These are phyloP conservation scores for Monosporascus sp. DNA, from an alignment of 2,329 filamentous ascomycete genomes.

Conservation along the genomic window DNA sequence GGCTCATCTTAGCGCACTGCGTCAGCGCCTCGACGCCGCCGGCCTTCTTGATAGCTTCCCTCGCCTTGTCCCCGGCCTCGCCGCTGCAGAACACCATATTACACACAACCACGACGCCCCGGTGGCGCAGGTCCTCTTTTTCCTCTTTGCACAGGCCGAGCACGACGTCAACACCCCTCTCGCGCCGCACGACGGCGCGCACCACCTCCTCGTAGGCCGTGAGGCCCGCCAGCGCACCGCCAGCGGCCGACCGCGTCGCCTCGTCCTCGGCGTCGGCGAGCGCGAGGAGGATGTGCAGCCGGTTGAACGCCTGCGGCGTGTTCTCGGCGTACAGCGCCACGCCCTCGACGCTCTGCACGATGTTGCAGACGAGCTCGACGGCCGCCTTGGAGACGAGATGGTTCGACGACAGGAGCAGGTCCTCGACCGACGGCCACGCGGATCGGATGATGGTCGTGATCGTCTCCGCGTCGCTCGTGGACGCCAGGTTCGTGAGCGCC, in stretches of 20 bases:
- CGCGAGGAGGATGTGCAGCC: slow-evolving; percentile 79
- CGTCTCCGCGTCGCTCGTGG: slow-evolving; percentile 59
- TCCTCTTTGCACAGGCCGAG: slow-evolving; percentile 74
- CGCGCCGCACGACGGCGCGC: slow-evolving; percentile 61
- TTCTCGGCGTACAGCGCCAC: slow-evolving; percentile 65
- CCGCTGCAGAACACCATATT: slow-evolving; percentile 68
- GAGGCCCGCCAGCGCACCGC: slow-evolving; percentile 80
- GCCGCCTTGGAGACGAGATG: slow-evolving; percentile 72
- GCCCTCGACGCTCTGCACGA: slow-evolving; percentile 65
- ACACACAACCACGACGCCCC: slow-evolving; percentile 70
- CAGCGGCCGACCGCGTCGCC: slow-evolving; percentile 75
- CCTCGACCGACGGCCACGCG: slow-evolving; percentile 73
- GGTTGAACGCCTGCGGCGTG: slow-evolving; percentile 61
- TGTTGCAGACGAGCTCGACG: slow-evolving; percentile 86
- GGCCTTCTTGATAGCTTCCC: slow-evolving; percentile 54
- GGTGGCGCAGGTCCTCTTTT: slow-evolving; percentile 60
- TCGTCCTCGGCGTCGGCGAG: slow-evolving; percentile 81
- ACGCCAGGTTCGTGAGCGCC: slow-evolving; percentile 90
- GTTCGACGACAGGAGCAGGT: slow-evolving; percentile 75
- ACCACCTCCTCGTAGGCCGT: slow-evolving; percentile 74
- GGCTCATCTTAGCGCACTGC: slow-evolving; percentile 62
- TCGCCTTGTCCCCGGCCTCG: slow-evolving; percentile 56
- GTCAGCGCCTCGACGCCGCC: slow-evolving; percentile 65
- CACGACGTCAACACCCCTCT: slow-evolving; percentile 71
- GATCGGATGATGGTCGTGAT: slow-evolving; percentile 66